Base-by-base conservation (phyloP, 768 basidiomycete genomes). In the Xanthoconium stramineum region DNA sequence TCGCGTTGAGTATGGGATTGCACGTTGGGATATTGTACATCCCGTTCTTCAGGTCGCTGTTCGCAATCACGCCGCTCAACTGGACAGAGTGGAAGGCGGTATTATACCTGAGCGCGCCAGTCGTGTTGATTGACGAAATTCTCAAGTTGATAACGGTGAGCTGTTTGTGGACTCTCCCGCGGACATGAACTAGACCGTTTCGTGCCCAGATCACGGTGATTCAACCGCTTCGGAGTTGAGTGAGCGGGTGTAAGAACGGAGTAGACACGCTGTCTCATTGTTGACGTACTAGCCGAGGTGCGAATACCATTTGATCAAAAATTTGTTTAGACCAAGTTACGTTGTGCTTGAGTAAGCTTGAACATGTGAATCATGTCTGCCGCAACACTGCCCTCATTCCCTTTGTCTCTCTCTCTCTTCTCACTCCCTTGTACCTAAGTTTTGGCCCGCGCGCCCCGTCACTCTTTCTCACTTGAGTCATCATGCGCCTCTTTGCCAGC, bases 11-110 rank as follows among this genome's bases (percentile, higher is more conserved):
- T 71, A 98, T 98, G 95, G 84, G 74, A 2, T 76, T 98, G 30
- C 96, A 98, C 72, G 83, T 97, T 65, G 89, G 87, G 78, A 98
- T 98, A 65, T 80, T 99, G 59, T 99, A 99, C 71, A 91, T 97
- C 36, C 95, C 96, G 5, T 92, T 97, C 86, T 94, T 99, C 74
- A 89, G 91, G 28, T 77, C 85, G 8, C 67, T 97, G 55, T 98
- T 98, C 69, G 91, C 89, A 42, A 97, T 98, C 70, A 87, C 89
- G 1, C 94, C 95, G 5, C 81, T 99, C 57, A 96, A 98, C 78
- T 93, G 88, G 90, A 72, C 72, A 20, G 96, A 99, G 73, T 99
- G 96, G 96, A 85, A 88, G 71, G 94, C 94, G 17, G 95, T 99
- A 10, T 72, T 99, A 58, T 83, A 79, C 62, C 80, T 98, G 59